Evolutionary conservation across 2,329 filamentous ascomycete species (phyloP).

Genomic region (Microdochium trichocladiopsis): DNA sequence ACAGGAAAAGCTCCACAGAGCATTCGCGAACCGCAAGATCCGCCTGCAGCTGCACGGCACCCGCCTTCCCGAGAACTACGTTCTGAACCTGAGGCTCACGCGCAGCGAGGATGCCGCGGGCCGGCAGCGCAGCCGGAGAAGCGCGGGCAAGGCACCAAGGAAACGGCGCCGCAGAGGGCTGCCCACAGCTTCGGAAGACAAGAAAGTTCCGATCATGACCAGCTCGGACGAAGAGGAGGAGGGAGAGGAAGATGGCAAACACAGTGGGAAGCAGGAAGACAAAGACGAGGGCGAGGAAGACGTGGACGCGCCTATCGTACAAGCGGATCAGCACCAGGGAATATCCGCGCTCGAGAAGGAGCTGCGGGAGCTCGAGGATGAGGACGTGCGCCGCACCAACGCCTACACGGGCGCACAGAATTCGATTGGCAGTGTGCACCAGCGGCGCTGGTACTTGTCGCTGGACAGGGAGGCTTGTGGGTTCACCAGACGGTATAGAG

Average conservation of each 20-base stretch:
- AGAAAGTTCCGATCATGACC: constrained; percentile 4
- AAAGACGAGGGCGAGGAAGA: constrained; percentile 9
- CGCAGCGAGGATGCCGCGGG: constrained; percentile 29
- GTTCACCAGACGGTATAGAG: constrained; percentile 31
- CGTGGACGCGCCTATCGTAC: constrained; percentile 10
- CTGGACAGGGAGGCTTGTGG: constrained; percentile 54
- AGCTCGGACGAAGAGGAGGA: constrained; percentile 7
- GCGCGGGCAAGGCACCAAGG: constrained; percentile 16
- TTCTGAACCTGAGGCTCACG: constrained; percentile 45
- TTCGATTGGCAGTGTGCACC: constrained; percentile 59
- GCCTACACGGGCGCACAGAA: constrained; percentile 61
- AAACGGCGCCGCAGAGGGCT: constrained; percentile 9
- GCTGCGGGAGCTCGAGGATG: constrained; percentile 28
- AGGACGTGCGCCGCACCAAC: constrained; percentile 50
- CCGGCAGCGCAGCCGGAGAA: constrained; percentile 15
- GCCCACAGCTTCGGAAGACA: constrained; percentile 4
- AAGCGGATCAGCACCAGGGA: constrained; percentile 5
- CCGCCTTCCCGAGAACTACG: constrained; percentile 45
- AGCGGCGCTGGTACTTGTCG: constrained; percentile 59
- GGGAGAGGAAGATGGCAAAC: neutral
- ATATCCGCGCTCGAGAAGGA: constrained; percentile 3
- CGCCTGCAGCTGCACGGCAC: constrained; percentile 46
- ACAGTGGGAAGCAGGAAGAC: constrained; percentile 1
- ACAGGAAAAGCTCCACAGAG: constrained; percentile 39
- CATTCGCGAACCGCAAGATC: constrained; percentile 50